Conservation (phyloP, 306 rosid genomes). For the Cicer pinnatifidum region DNA sequence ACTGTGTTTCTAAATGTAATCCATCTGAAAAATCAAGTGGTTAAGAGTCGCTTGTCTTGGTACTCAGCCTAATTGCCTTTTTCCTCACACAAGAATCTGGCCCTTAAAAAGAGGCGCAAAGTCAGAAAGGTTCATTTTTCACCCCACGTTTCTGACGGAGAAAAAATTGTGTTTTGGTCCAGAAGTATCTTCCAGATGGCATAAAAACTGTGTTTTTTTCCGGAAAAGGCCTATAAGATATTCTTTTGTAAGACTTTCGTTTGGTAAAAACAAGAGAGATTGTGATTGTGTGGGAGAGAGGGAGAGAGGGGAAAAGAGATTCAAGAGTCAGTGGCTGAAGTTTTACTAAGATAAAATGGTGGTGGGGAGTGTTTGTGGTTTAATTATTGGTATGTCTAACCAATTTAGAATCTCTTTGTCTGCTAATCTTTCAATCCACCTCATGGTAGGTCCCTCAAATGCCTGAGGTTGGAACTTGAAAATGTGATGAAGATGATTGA, state of each 20-base stretch:
- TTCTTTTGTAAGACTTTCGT: background rate
- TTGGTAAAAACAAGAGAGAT: conserved; percentile 10
- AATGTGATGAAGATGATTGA: conserved; percentile 45
- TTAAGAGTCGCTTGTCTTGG: conserved; percentile 55
- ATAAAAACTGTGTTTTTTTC: too few relatives aligned
- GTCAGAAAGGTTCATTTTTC: conserved; percentile 15
- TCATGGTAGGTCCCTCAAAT: conserved; percentile 62
- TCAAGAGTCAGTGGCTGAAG: conserved; percentile 58
- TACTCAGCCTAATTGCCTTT: conserved; percentile 49
- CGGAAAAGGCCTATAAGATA: conserved; percentile 41
- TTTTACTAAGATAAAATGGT: conserved; percentile 55
- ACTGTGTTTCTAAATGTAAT: conserved; percentile 48
- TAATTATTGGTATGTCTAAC: conserved; percentile 54
- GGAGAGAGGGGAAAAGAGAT: conserved; percentile 45
- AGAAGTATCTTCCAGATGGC: too few relatives aligned
- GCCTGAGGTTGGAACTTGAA: conserved; percentile 30
- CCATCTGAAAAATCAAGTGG: conserved; percentile 51
- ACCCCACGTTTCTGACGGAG: too few relatives aligned
- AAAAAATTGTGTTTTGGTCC: too few relatives aligned
- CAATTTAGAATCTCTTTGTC: conserved; percentile 67
- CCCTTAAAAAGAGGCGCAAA: conserved; percentile 55
- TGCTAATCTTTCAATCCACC: conserved; percentile 57
- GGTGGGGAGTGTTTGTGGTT: conserved; percentile 56
- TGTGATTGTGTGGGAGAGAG: conserved; percentile 24
- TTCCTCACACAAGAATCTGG: conserved; percentile 54